Conservation (phyloP, 257 asterid genomes). For the Salvia splendens region DNA sequence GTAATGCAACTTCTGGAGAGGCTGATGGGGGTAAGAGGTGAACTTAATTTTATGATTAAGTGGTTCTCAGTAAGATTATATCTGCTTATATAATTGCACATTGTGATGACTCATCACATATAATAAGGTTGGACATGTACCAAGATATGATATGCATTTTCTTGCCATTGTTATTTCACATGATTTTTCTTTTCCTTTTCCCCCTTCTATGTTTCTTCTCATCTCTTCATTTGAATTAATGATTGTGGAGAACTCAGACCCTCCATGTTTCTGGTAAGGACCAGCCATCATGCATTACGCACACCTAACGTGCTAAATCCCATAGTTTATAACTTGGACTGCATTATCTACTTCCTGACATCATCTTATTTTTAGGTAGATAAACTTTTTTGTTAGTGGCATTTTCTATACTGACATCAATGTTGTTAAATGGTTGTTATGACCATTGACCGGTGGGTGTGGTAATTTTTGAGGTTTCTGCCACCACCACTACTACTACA, state of each 20-base stretch:
- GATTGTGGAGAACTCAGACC: background rate
- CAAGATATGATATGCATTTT: background rate
- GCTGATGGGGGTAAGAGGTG: slow-evolving; percentile 56
- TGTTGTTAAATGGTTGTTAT: too few relatives aligned
- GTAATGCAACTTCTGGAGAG: slow-evolving; percentile 43
- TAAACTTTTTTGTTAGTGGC: background rate
- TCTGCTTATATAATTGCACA: background rate
- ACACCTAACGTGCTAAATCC: background rate
- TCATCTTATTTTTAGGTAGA: background rate
- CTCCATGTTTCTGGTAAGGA: background rate
- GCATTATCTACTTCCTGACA: background rate
- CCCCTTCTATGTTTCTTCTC: slow-evolving; percentile 2
- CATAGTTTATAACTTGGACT: background rate
- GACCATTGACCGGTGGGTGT: too few relatives aligned
- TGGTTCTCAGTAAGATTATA: slow-evolving; percentile 21
- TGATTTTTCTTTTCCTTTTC: slow-evolving; percentile 6
- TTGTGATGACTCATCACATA: slow-evolving; percentile 15
- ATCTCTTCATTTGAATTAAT: background rate
- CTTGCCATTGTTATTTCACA: background rate
- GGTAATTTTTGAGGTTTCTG: too few relatives aligned
- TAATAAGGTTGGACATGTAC: slow-evolving; percentile 4
- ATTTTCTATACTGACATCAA: background rate
- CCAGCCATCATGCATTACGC: background rate
- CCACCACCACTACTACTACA: too few relatives aligned
- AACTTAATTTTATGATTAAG: slow-evolving; percentile 16